phyloP scores from a whole-genome alignment of 2,329 filamentous ascomycete genomes.

The Lasiodiplodia gonubiensis region DNA sequence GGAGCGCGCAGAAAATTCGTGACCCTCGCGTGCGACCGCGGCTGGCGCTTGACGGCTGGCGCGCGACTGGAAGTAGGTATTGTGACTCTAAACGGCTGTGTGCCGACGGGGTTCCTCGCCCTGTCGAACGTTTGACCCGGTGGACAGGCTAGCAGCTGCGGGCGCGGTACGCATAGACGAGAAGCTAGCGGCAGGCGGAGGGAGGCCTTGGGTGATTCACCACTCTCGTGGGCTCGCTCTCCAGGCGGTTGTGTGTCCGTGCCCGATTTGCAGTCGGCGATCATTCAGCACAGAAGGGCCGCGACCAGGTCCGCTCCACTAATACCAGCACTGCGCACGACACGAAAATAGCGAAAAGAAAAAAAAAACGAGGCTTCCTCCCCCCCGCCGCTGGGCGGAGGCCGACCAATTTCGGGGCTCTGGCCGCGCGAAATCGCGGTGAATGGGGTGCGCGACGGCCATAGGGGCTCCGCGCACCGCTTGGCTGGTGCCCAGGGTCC shows the following conservation, averaged over 20 bases:
- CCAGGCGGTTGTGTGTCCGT: neutral
- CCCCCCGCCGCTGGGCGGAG: neutral
- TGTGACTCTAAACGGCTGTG: conserved; percentile 15
- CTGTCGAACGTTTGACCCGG: conserved; percentile 13
- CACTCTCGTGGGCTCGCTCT: conserved; percentile 5
- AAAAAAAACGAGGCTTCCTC: neutral
- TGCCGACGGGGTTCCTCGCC: neutral
- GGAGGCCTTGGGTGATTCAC: conserved; percentile 9
- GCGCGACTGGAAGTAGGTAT: neutral
- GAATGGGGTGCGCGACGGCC: neutral
- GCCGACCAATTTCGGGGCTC: neutral
- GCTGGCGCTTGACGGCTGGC: neutral
- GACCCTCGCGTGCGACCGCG: neutral
- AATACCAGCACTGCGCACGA: neutral
- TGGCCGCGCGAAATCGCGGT: conserved; percentile 13
- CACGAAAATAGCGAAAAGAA: neutral
- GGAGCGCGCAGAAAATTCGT: conserved; percentile 6
- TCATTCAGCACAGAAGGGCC: conserved; percentile 14
- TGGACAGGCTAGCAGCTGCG: conserved; percentile 16
- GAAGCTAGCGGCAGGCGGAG: conserved; percentile 8
- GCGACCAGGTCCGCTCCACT: conserved; percentile 10
- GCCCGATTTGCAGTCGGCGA: conserved; percentile 17
- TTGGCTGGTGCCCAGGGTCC: conserved; percentile 13
- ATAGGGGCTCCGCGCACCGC: neutral
- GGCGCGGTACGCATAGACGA: conserved; percentile 13